These are phyloP conservation scores for Oleoguttula mirabilis DNA, from an alignment of 495 filamentous ascomycete species.

Conservation along the genomic window DNA sequence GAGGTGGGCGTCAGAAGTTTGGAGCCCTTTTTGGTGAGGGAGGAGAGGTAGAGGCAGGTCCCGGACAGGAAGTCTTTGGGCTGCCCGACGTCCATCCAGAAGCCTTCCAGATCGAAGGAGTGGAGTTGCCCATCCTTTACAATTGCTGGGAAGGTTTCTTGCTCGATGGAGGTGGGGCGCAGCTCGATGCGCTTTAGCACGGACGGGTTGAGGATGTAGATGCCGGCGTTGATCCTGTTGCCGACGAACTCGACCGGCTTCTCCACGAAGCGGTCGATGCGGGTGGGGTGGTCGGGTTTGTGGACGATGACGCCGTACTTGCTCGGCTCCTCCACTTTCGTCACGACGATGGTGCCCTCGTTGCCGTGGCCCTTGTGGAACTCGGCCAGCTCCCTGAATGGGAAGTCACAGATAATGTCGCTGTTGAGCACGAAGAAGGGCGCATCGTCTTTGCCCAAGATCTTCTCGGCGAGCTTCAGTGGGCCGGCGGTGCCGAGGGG, in stretches of 20 bases:
- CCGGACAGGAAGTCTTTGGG: conserved; percentile 97
- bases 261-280: conserved; percentile 98
- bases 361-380: conserved; percentile 89
- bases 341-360: conserved; percentile 97
- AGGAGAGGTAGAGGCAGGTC: conserved; percentile 93
- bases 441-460: conserved; percentile 79
- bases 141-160: conserved; percentile 97
- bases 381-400: conserved; percentile 73
- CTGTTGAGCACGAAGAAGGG: conserved; percentile 99
- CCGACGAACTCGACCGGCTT: conserved; percentile 99
- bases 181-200: conserved; percentile 88
- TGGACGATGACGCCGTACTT: conserved; percentile 99
- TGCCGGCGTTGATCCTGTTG: conserved; percentile 98
- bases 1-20: conserved; percentile 67
- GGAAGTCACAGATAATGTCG: conserved; percentile 96
- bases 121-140: conserved; percentile 83
- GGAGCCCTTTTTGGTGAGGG: conserved; percentile 81
- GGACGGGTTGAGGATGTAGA: conserved; percentile 95
- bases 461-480: conserved; percentile 88
- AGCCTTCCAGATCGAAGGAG: conserved; percentile 96
- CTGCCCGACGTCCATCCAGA: conserved; percentile 99
- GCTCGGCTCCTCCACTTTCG: conserved; percentile 97
- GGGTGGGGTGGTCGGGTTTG: conserved; percentile 81
- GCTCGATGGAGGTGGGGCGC: conserved; percentile 97
- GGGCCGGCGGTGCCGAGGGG: conserved; percentile 93